phyloP scores from a whole-genome alignment of 139 green algal species.

The Parachlorella kessleri region DNA sequence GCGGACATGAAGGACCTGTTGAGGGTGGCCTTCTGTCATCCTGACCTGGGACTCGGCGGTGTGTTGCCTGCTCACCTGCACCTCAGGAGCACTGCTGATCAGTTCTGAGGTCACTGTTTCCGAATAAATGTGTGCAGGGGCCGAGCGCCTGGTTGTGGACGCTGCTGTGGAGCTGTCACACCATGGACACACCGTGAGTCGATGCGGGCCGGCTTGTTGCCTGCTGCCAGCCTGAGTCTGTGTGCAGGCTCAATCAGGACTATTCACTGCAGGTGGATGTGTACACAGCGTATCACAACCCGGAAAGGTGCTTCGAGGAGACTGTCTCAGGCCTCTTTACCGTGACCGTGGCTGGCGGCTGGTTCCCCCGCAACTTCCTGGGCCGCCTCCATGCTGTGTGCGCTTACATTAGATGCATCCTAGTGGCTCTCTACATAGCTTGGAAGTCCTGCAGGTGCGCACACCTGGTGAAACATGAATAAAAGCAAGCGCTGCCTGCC shows the following conservation, averaged over 20 bases:
- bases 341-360: slow-evolving; percentile 77
- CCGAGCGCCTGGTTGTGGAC: slow-evolving; percentile 97
- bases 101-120: too few species aligned
- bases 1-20: slow-evolving; percentile 29
- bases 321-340: slow-evolving; percentile 78
- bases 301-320: slow-evolving; percentile 87
- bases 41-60: slow-evolving; percentile 91
- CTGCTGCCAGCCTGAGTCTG: too few species aligned
- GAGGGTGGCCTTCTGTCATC: slow-evolving; percentile 89
- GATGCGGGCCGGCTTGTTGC: too few species aligned
- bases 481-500: too few species aligned
- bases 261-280: slow-evolving; percentile 78
- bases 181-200: slow-evolving; percentile 68
- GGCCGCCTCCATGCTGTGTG: slow-evolving; percentile 79
- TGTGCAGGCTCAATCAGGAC: too few species aligned
- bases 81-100: too few species aligned
- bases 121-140: slow-evolving; percentile 57
- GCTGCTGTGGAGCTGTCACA: slow-evolving; percentile 84
- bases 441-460: slow-evolving; percentile 44
- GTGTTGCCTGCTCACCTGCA: too few species aligned
- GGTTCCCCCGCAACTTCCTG: slow-evolving; percentile 83
- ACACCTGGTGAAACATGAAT: too few species aligned
- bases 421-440: slow-evolving; percentile 69
- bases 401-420: slow-evolving; percentile 83
- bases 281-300: slow-evolving; percentile 93